These are phyloP conservation scores for Talaromyces sp. DNA, from an alignment of 2,329 filamentous ascomycete species.

Conservation along the genomic window DNA sequence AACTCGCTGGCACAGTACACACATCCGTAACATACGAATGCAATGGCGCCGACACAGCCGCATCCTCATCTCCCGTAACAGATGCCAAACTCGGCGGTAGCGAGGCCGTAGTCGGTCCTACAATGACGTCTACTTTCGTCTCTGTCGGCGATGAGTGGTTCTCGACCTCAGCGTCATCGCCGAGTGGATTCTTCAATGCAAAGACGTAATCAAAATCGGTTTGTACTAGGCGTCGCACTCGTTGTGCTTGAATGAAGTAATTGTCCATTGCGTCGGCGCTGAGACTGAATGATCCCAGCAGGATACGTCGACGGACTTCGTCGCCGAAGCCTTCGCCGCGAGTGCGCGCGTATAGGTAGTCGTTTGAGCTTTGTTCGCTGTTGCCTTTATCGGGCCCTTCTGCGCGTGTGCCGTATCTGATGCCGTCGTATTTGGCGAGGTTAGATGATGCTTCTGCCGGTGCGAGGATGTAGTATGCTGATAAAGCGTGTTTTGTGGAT, in stretches of 20 bases:
- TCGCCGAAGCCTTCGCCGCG: slow-evolving; percentile 73
- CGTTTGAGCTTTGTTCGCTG: slow-evolving; percentile 44
- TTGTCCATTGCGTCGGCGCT: slow-evolving; percentile 91
- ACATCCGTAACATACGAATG: slow-evolving; percentile 90
- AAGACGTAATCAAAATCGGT: slow-evolving; percentile 84
- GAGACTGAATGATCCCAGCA: slow-evolving; percentile 85
- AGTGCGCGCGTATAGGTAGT: slow-evolving; percentile 69
- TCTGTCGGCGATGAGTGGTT: not conserved
- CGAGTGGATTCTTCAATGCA: slow-evolving; percentile 64
- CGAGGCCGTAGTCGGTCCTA: slow-evolving; percentile 84
- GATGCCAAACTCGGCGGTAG: slow-evolving; percentile 65
- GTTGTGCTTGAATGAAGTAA: slow-evolving; percentile 93
- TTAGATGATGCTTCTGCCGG: slow-evolving; percentile 95
- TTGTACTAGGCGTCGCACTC: slow-evolving; percentile 78
- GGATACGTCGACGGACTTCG: slow-evolving; percentile 81
- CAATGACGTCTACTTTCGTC: slow-evolving; percentile 71
- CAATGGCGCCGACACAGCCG: slow-evolving; percentile 49
- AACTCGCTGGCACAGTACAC: slow-evolving; percentile 89
- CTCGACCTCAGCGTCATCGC: slow-evolving; percentile 16
- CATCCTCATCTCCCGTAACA: slow-evolving; percentile 39
- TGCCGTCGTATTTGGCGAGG: slow-evolving; percentile 91
- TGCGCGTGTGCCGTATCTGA: slow-evolving; percentile 75
- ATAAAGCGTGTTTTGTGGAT: slow-evolving; percentile 78
- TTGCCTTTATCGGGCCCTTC: slow-evolving; percentile 45
- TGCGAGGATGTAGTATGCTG: slow-evolving; percentile 92